These are phyloP conservation scores for Tripterygium wilfordii DNA, from an alignment of 177 flowering plant species.

Conservation along the genomic window DNA sequence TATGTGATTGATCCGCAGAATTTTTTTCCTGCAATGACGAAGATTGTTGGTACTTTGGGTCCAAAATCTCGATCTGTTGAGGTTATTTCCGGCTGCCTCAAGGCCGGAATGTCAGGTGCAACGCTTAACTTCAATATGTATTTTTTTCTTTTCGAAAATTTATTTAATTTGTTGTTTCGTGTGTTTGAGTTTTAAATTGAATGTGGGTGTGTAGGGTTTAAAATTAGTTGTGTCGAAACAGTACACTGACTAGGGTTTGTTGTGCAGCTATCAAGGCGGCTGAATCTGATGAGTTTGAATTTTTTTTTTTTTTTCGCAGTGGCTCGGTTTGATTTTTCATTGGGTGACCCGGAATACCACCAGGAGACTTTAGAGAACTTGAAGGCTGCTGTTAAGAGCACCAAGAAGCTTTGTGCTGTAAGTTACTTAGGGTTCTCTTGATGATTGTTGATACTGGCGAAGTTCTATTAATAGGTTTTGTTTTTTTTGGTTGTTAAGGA, in stretches of 20 bases:
- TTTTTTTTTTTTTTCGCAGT: conserved; percentile 34
- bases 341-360: conserved; percentile 71
- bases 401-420: conserved; percentile 94
- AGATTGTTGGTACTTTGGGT: conserved; percentile 77
- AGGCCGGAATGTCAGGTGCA: conserved; percentile 72
- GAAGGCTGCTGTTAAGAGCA: conserved; percentile 71
- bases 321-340: conserved; percentile 90
- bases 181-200: neutral
- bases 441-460: neutral
- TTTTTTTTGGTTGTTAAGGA: neutral
- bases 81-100: conserved; percentile 48
- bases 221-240: neutral
- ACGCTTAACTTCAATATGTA: neutral
- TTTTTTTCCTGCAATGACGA: conserved; percentile 74
- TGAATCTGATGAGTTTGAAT: conserved; percentile 1
- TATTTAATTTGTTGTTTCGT: neutral
- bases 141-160: neutral
- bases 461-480: neutral
- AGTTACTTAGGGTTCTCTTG: conserved; percentile 9
- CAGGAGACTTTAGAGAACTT: conserved; percentile 83
- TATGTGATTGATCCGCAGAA: conserved; percentile 25
- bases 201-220: neutral
- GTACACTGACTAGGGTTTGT: no score
- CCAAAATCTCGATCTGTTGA: conserved; percentile 67
- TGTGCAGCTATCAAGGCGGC: neutral